phyloP scores from a whole-genome alignment of 441 rosid species.

The Adansonia gregorii region DNA sequence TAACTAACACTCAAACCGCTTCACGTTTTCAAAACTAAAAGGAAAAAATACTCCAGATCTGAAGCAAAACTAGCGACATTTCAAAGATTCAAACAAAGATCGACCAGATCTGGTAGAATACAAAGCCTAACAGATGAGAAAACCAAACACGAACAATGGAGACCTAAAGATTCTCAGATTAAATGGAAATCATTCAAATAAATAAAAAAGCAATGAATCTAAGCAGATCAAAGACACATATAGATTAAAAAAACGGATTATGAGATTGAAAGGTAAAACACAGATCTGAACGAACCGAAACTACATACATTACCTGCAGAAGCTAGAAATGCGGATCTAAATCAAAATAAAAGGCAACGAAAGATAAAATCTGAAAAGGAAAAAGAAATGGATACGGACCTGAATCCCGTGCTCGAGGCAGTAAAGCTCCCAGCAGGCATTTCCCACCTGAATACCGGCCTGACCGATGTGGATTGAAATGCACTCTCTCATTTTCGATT shows the following conservation, averaged over 20 bases:
- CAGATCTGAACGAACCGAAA: neutral
- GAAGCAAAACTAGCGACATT: neutral
- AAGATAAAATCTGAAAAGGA: neutral
- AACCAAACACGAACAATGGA: neutral
- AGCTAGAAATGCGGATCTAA: neutral
- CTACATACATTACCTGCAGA: neutral
- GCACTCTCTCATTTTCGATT: conserved; percentile 60
- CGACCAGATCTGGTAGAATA: neutral
- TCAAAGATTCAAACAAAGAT: neutral
- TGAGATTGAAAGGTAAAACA: neutral
- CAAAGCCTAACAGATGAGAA: neutral
- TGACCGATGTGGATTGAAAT: conserved; percentile 66
- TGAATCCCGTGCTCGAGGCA: conserved; percentile 92
- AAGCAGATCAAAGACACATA: neutral
- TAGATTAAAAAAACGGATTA: neutral
- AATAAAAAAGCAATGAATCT: neutral
- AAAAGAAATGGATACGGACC: conserved; percentile 40
- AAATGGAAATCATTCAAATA: neutral
- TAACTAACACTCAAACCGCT: neutral
- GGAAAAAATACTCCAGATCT: neutral
- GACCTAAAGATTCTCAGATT: neutral
- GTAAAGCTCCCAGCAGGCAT: conserved; percentile 72
- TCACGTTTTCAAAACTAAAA: no score
- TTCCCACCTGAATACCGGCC: conserved; percentile 68
- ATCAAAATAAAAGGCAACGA: neutral